Base-by-base conservation (phyloP, 2,329 filamentous ascomycete species). In the Fusarium albidum region DNA sequence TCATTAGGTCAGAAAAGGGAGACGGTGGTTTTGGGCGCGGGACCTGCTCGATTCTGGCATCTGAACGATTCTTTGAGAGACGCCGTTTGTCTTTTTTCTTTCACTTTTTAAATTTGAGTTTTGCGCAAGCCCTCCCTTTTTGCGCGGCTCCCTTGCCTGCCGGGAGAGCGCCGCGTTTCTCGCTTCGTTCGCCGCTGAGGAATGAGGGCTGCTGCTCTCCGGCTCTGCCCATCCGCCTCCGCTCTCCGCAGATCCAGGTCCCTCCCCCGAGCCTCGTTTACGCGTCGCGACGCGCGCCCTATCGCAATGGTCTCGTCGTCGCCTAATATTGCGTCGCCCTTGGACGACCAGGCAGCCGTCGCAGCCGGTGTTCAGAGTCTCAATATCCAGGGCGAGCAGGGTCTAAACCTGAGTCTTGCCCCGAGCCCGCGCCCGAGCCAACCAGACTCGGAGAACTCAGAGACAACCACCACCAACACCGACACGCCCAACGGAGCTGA, bases 171-270 rank as follows among this genome's bases (percentile, higher is more conserved):
- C 46, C 39, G 32, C 38, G 46, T 43, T 40, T 48, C n/a, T 44
- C 35, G 17, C 34, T 37, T 46, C 28, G 44, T 29, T 34, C 41
- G 13, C 32, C 45, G 32, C 42, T 41, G 55, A 55, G 65, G 65
- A 67, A 67, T 67, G 65, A 67, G 55, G 55, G 63, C 63, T 65
- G 64, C 59, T 63, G 58, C 51, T 57, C 52, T 58, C 41, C 61
- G 63, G 43, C 59, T 65, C 58, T 49, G 63, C 56, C 55, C 55
- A 63, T 47, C 59, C 46, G 59, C 56, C 39, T 59, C 55, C 52
- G 42, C 41, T 45, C 50, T 65, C 51, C 44, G 55, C 49, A 61
- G 58, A 63, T 59, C 59, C 44, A 52, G 39, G 42, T 55, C 59
- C 31, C 38, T 63, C 12, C 21, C 60, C 21, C 57, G 55, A 61